Evolutionary conservation across 768 basidiomycete genomes (phyloP).

Genomic region (Candolleomyces efflorescens): DNA sequence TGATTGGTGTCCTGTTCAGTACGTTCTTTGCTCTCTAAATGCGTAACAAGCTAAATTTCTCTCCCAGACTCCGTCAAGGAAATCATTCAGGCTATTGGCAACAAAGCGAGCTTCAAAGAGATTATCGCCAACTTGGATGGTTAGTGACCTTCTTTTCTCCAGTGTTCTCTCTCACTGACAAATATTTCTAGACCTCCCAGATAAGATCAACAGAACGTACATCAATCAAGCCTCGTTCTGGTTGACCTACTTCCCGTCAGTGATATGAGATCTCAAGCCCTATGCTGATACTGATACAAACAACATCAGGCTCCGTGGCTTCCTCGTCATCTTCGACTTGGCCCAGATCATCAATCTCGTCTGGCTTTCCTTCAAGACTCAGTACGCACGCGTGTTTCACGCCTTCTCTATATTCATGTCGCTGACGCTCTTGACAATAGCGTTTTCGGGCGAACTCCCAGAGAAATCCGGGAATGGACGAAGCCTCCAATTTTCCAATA

Average conservation of each 20-base stretch:
- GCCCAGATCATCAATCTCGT: slow-evolving; percentile 92
- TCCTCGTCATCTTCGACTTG: slow-evolving; percentile 91
- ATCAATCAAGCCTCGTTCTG: slow-evolving; percentile 90
- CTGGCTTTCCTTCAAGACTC: slow-evolving; percentile 80
- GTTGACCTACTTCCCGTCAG: slow-evolving; percentile 93
- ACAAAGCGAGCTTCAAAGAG: slow-evolving; percentile 36
- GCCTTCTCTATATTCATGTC: slow-evolving; percentile 4
- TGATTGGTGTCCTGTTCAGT: slow-evolving; percentile 89
- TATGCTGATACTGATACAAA: background rate
- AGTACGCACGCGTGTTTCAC: slow-evolving; percentile 39
- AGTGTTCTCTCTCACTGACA: background rate
- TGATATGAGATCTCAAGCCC: slow-evolving; percentile 10
- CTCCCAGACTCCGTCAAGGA: slow-evolving; percentile 37
- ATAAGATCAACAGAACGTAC: slow-evolving; percentile 79
- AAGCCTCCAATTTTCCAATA: slow-evolving; percentile 89
- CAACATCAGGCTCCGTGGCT: slow-evolving; percentile 75
- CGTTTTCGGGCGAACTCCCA: slow-evolving; percentile 81
- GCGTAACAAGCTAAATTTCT: background rate
- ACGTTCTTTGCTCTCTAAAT: slow-evolving; percentile 22
- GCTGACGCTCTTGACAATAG: slow-evolving; percentile 28
- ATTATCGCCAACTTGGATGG: slow-evolving; percentile 44
- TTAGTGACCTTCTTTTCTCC: slow-evolving; percentile 21
- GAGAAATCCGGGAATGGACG: slow-evolving; percentile 87
- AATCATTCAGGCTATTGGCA: slow-evolving; percentile 39
- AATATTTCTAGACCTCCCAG: slow-evolving; percentile 51